Percentiles rank a stretch among this genome's conserved stretches.
Evolutionary conservation across 768 basidiomycete species (phyloP).

Genomic region (Kwoniella sp.): DNA sequence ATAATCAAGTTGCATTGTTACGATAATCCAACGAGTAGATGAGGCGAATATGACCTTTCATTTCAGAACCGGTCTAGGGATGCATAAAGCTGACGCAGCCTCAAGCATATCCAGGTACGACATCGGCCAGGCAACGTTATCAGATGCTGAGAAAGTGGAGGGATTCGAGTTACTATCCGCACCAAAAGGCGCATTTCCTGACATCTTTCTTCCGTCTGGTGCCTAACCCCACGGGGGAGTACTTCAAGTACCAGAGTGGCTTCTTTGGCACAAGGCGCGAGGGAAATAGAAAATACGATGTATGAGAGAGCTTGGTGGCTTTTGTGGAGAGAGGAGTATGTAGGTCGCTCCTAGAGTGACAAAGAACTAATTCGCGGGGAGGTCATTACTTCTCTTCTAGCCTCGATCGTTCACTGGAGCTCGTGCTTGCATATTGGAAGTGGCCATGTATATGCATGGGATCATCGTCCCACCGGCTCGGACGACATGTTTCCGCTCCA

Average conservation of each 20-base stretch:
- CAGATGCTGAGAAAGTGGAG: too few relatives aligned
- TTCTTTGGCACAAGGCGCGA: too few relatives aligned
- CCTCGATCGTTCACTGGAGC: neutral
- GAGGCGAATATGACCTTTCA: too few relatives aligned
- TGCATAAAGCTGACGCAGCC: conserved; percentile 3
- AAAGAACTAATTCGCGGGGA: neutral
- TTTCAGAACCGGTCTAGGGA: neutral
- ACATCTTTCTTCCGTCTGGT: too few relatives aligned
- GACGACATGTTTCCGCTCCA: neutral
- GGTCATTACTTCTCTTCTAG: neutral
- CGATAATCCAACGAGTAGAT: too few relatives aligned
- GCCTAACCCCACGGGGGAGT: neutral
- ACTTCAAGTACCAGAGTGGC: too few relatives aligned
- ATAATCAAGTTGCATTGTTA: neutral
- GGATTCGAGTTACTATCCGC: too few relatives aligned
- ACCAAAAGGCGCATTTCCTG: too few relatives aligned
- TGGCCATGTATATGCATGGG: too few relatives aligned
- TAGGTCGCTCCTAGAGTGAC: neutral
- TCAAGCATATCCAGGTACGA: neutral
- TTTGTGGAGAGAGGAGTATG: neutral
- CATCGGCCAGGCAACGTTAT: neutral
- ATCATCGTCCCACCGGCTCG: neutral
- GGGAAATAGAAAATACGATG: too few relatives aligned
- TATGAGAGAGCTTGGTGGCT: too few relatives aligned
- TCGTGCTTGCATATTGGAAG: too few relatives aligned